These are phyloP conservation scores for Vitis rotundifolia DNA, from an alignment of 164 flowering plant species.

Conservation along the genomic window DNA sequence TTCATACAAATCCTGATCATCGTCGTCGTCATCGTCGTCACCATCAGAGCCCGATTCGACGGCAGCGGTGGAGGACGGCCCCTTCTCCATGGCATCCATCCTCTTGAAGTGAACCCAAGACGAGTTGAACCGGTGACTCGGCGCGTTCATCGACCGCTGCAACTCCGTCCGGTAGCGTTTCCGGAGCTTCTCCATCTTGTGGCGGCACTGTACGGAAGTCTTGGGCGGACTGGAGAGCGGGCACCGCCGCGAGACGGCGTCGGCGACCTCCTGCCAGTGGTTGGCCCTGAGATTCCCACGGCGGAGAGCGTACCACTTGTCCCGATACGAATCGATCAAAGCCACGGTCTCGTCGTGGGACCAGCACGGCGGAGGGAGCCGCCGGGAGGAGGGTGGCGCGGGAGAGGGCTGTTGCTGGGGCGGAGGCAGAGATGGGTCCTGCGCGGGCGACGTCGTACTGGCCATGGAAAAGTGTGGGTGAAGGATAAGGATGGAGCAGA, in stretches of 20 bases:
- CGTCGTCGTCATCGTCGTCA: conserved; percentile 36
- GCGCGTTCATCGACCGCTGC: conserved; percentile 34
- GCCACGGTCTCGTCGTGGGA: conserved; percentile 42
- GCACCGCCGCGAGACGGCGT: conserved; percentile 28
- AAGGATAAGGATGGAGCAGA: neutral
- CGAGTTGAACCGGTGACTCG: conserved; percentile 31
- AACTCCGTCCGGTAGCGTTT: conserved; percentile 47
- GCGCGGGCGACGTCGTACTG: neutral
- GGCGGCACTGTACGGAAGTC: conserved; percentile 58
- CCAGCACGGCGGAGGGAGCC: conserved; percentile 47
- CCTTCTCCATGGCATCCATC: conserved; percentile 67
- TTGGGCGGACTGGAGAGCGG: conserved; percentile 34
- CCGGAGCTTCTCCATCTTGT: conserved; percentile 62
- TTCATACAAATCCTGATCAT: conserved; percentile 14
- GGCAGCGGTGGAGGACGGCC: conserved; percentile 24
- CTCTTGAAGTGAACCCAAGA: conserved; percentile 59
- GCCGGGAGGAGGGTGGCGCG: conserved; percentile 22
- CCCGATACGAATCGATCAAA: conserved; percentile 40
- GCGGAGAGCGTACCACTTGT: conserved; percentile 47
- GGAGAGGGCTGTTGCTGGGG: conserved; percentile 8
- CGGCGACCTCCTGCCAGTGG: conserved; percentile 50
- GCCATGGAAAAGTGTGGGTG: neutral
- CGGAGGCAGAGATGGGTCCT: neutral
- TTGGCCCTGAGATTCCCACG: conserved; percentile 44
- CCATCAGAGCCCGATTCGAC: conserved; percentile 17